Evolutionary conservation across 202 grass and related monocot genomes (phyloP), one percentile per base, ranked within the genome.

Genomic region (Schoenoplectus tabernaemontani): DNA sequence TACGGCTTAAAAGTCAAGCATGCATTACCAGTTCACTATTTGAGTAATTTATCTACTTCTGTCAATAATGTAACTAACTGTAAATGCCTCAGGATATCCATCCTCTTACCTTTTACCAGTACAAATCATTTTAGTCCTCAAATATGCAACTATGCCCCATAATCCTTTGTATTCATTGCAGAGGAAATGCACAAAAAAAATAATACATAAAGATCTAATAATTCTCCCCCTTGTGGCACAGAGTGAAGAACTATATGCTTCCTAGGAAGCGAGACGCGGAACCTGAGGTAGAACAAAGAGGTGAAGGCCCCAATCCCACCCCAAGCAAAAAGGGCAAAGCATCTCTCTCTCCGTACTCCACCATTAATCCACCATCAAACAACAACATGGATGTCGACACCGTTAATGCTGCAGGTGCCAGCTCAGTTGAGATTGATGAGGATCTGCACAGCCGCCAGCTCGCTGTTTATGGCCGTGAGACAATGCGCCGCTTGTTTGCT

Each of bases 241-340:
- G 78, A 74, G 76, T 19, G 60, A 37, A 84, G 61, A 70, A 84
- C 78, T 88, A 82, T 88, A 88, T 88, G 86, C 86, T 84, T 88
- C 82, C 86, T 66, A 88, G 82, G 62, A 88, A 85, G 50, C 73
- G 86, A 78, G 78, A 7, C 24, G 62, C 81, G 51, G 66, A 62
- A 83, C n/a, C 50, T 11, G 82, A 57, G 82, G 86, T 66, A 72
- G 76, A 72, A 34, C 60, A 81, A 88, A 80, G 83, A 84, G 82
- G 47, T 78, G 32, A 83, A 69, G 57, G 30, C 51, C 16, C 61
- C 22, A n/a, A 77, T 81, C 47, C 67, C 54, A 23, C n/a, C 39
- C 58, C 34, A 48, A 80, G 4, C 58, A 80, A 80, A 15, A 80
- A 80, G 78, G 59, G 41, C 78, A 80, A 80, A 80, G 24, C 78